Evolutionary conservation across 2,329 filamentous ascomycete genomes (phyloP), one percentile per base, ranked within the genome.

Genomic region (Paraphoma sp.): DNA sequence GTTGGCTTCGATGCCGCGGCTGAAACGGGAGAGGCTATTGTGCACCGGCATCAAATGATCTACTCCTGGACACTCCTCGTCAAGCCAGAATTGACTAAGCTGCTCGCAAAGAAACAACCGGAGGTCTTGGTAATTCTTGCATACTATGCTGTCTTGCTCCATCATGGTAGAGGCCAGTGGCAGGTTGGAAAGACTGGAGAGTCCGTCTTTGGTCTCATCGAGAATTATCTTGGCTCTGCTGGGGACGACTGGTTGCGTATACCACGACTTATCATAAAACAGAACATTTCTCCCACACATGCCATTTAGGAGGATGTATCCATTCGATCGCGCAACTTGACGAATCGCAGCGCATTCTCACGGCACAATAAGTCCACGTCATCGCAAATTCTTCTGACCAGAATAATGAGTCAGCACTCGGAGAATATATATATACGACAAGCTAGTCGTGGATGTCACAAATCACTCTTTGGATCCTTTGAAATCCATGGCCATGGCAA

Each of bases 81-180:
- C 12, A 62, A 69, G 3, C 64, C 60, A 12, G 68, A 72, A 9
- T 81, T 78, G 45, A 72, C 78, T 4, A 60, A 53, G 7, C 63
- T 80, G 48, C 60, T 83, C 7, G 67, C 72, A 12, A 56, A 65
- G 33, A 69, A 72, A 38, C 60, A 69, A 3, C 76, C 78, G 0
- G 81, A 82, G 59, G 80, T 80, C 1, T 68, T 85, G 23, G 70
- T 82, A 10, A 76, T 84, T 6, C 67, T 85, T 18, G 82, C 80
- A 6, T 78, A 84, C 60, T 84, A 83, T 48, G 81, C 81, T 10
- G 76, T 83, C 4, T 62, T 84, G 42, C 68, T 84, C n/a, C 79
- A 83, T 56, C 73, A 65, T 45, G 63, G 61, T 4, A 51, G 51
- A 45, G 47, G 45, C 10, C 46, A 65, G 42, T 69, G 65, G 66